Evolutionary conservation across 768 basidiomycete genomes (phyloP), one percentile per base, ranked within the genome.

Genomic region (Postia placenta): DNA sequence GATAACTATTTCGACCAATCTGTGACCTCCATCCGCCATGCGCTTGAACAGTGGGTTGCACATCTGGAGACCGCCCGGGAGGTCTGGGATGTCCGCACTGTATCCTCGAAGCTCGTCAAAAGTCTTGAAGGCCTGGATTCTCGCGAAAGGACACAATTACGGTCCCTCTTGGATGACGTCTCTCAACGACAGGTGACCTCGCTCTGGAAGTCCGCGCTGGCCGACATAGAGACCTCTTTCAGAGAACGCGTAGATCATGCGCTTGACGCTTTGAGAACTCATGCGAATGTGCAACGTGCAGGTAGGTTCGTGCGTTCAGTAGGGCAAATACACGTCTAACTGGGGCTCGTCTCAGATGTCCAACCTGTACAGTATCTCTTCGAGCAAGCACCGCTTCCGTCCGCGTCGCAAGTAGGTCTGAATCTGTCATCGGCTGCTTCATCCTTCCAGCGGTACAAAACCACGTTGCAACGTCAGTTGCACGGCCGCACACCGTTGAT

Each of bases 51-150:
- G 42, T 89, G 85, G 86, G 68, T 92, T 46, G 53, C 69, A 7
- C 73, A 75, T 5, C 65, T 92, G 17, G 67, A 74, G n/a, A 76
- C 60, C 19, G 76, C 85, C 26, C 74, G 74, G 36, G 84, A 84
- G 35, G 76, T 90, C 6, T 92, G 90, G 89, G 75, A 71, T 27
- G 63, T 89, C n/a, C 73, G 87, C 39, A 64, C 66, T 22, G 79
- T 72, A 35, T 67, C 76, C 38, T 67, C 69, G 49, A 73, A 67
- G 40, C 80, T 74, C 74, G 61, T 81, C 23, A 46, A 48, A 2
- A 53, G 56, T 12, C 64, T 63, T 11, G 73, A 73, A 14, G 63
- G 63, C n/a, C 67, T 90, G 35, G 69, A 71, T 19, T 60, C 62
- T 1, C 42, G 62, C 17, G 87, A 94, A 64, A 69, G 64, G 45